Base-by-base conservation (phyloP, 352 stramenopile genomes). In the Phytophthora capsici region DNA sequence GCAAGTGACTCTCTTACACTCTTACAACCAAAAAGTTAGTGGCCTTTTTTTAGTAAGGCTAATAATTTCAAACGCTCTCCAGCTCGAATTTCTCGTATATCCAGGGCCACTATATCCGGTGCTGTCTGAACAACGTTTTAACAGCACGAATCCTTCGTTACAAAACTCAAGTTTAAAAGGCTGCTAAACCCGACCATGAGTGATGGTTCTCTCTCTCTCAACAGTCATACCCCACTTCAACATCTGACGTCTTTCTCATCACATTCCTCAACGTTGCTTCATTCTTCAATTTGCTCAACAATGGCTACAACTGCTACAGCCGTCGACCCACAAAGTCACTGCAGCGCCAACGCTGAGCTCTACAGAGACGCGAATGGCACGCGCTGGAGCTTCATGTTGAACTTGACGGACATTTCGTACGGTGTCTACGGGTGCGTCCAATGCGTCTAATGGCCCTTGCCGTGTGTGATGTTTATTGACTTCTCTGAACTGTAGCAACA, bases 331-430 rank as follows among this genome's bases (percentile, higher is more conserved):
- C 38, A 62, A 20, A 63, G 68, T 53, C 9, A 8, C 25, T 80
- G 72, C 54, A 68, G 56, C 54, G 1, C 22, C 20, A 64, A 17
- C 30, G 57, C 68, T 14, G 37, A 71, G 52, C 62, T 80, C 26
- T 77, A 80, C 17, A 63, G 65, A 79, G 83, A 90, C 41, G 70
- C 53, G 7, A 65, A 75, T 23, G 78, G 78, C 14, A 40, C 82
- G 45, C 77, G 78, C 49, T 92, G 84, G 84, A 80, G 75, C 52
- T 84, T 86, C 45, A 89, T 90, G 77, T 69, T 92, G 50, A 92
- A 84, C 41, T 74, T 80, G 28, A 89, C 81, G 46, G 56, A 90
- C 57, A 75, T 92, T 28, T 74, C 71, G 4, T 88, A 80, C 43
- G 84, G 81, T 6, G 63, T 57, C n/a, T 82, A 78, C 47, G 79